Evolutionary conservation across 306 rosid genomes (phyloP).

Genomic region (Argentina anserina): DNA sequence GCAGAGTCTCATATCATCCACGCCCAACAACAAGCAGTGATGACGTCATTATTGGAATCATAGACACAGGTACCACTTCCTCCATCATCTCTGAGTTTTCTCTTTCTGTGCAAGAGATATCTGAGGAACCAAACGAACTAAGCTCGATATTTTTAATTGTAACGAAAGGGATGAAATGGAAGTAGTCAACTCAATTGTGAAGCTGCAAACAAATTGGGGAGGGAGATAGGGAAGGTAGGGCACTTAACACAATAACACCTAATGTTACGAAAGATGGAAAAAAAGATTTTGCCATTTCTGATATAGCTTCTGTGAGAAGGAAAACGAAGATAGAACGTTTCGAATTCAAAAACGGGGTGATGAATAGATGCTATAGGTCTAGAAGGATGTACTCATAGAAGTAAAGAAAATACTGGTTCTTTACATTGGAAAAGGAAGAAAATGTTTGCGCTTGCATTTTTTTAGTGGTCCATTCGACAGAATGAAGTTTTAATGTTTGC

Average conservation of each 20-base stretch:
- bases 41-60: slow-evolving; percentile 65
- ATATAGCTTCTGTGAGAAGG: not conserved
- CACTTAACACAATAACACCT: not conserved
- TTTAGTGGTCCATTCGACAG: not conserved
- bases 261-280: not conserved
- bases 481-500: not conserved
- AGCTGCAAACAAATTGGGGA: not conserved
- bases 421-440: not conserved
- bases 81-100: not conserved
- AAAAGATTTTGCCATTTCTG: not conserved
- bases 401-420: not conserved
- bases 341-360: not conserved
- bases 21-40: slow-evolving; percentile 19
- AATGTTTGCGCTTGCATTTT: not conserved
- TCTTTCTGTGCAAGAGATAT: not conserved
- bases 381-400: not conserved
- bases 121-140: not conserved
- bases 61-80: slow-evolving; percentile 64
- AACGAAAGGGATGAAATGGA: not conserved
- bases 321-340: not conserved
- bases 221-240: not conserved
- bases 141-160: not conserved
- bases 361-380: not conserved
- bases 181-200: not conserved
- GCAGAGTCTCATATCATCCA: slow-evolving; percentile 16